phyloP scores from a whole-genome alignment of 2,329 filamentous ascomycete species.

The Aspergillus tanneri region DNA sequence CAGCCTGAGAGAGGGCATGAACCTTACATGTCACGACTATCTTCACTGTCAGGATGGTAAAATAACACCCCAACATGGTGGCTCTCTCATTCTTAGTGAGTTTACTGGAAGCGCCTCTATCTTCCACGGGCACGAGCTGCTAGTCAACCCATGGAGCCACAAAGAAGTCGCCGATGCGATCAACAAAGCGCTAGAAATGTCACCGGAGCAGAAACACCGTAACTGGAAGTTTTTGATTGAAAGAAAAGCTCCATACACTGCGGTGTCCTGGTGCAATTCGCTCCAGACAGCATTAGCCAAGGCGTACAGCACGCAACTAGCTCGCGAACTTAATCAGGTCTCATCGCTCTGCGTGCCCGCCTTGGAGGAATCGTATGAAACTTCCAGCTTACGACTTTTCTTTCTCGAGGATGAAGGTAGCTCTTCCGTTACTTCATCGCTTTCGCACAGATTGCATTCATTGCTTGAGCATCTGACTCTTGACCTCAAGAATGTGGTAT shows the following conservation, averaged over 20 bases:
- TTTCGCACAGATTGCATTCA: slow-evolving; percentile 72
- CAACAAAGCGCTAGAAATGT: slow-evolving; percentile 78
- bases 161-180: slow-evolving; percentile 81
- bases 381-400: slow-evolving; percentile 68
- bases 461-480: slow-evolving; percentile 73
- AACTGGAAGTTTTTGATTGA: slow-evolving; percentile 73
- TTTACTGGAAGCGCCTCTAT: slow-evolving; percentile 89
- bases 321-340: slow-evolving; percentile 75
- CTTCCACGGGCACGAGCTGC: slow-evolving; percentile 73
- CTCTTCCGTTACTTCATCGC: slow-evolving; percentile 71
- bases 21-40: slow-evolving; percentile 89
- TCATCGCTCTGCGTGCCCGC: slow-evolving; percentile 70
- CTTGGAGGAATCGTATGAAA: slow-evolving; percentile 64
- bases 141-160: slow-evolving; percentile 95
- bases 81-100: slow-evolving; percentile 86
- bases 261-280: slow-evolving; percentile 74
- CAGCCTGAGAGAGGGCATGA: slow-evolving; percentile 94
- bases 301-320: slow-evolving; percentile 75
- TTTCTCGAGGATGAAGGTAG: slow-evolving; percentile 88
- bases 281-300: slow-evolving; percentile 68
- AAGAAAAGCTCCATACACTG: slow-evolving; percentile 74
- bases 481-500: slow-evolving; percentile 78
- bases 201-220: slow-evolving; percentile 65
- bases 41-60: slow-evolving; percentile 86
- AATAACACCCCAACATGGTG: slow-evolving; percentile 69